Evolutionary conservation across 768 basidiomycete species (phyloP).

Genomic region (Gymnopilus dilepis): DNA sequence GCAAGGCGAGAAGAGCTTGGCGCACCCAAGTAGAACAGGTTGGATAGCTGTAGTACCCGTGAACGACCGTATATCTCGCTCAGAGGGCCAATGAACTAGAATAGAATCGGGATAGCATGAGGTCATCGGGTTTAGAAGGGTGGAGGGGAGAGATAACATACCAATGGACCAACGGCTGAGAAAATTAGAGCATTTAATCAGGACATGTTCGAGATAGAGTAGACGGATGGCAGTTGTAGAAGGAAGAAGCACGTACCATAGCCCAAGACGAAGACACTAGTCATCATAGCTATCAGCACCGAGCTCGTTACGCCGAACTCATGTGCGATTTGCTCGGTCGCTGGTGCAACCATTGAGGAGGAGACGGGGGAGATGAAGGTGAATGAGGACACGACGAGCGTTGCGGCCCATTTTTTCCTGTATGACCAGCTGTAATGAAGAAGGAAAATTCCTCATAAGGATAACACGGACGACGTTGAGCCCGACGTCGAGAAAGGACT

Average conservation of each 20-base stretch:
- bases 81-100: slow-evolving; percentile 59
- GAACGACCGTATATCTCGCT: slow-evolving; percentile 77
- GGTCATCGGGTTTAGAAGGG: neutral
- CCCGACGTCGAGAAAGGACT: slow-evolving; percentile 17
- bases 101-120: neutral
- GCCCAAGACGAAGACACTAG: slow-evolving; percentile 57
- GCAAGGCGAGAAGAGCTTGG: neutral
- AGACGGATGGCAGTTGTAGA: too few relatives aligned
- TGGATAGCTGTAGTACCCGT: slow-evolving; percentile 62
- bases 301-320: slow-evolving; percentile 60
- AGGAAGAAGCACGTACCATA: slow-evolving; percentile 54
- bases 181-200: neutral
- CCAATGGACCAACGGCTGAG: slow-evolving; percentile 57
- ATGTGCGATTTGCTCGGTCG: slow-evolving; percentile 51
- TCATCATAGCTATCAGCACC: slow-evolving; percentile 58
- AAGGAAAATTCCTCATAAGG: neutral
- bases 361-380: slow-evolving; percentile 73
- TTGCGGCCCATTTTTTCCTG: slow-evolving; percentile 66
- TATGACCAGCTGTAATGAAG: slow-evolving; percentile 56
- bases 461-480: neutral
- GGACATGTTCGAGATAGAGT: too few relatives aligned
- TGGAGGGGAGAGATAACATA: slow-evolving; percentile 24
- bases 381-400: slow-evolving; percentile 66
- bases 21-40: slow-evolving; percentile 70
- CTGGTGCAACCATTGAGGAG: slow-evolving; percentile 79